Conservation (phyloP, 345 rosid species). For the Sonneratia alba region DNA sequence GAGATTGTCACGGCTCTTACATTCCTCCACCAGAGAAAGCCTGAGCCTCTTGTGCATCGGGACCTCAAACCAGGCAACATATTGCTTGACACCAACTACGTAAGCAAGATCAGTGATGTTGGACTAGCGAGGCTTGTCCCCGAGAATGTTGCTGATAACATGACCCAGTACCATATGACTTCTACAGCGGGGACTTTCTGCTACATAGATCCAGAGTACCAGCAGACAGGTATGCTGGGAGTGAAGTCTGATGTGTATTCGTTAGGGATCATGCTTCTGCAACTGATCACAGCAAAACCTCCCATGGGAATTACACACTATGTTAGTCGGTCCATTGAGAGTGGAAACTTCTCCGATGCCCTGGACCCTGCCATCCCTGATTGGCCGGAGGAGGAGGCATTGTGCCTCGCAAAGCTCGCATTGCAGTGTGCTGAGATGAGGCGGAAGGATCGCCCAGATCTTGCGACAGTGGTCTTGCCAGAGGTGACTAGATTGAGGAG, state of each 20-base stretch:
- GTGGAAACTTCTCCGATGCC: slow-evolving; percentile 40
- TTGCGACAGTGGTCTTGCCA: slow-evolving; percentile 53
- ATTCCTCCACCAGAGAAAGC: slow-evolving; percentile 91
- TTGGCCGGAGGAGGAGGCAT: slow-evolving; percentile 71
- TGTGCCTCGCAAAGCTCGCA: slow-evolving; percentile 46
- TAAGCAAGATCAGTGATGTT: slow-evolving; percentile 77
- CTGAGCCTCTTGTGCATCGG: slow-evolving; percentile 95
- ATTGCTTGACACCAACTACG: slow-evolving; percentile 71
- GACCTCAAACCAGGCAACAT: slow-evolving; percentile 92
- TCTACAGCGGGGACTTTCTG: slow-evolving; percentile 88
- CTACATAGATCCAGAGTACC: slow-evolving; percentile 95
- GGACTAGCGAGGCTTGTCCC: slow-evolving; percentile 88
- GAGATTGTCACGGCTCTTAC: slow-evolving; percentile 77
- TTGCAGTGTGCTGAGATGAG: slow-evolving; percentile 70
- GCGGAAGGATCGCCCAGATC: slow-evolving; percentile 90
- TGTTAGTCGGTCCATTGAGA: slow-evolving; percentile 45
- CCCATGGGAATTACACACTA: slow-evolving; percentile 64
- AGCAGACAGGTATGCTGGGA: slow-evolving; percentile 89
- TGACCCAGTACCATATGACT: slow-evolving; percentile 59
- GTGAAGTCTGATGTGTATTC: slow-evolving; percentile 90
- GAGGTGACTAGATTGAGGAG: slow-evolving; percentile 52
- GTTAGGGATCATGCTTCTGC: slow-evolving; percentile 72
- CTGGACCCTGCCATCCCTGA: slow-evolving; percentile 63
- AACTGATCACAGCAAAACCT: slow-evolving; percentile 60
- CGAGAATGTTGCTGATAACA: slow-evolving; percentile 55